Evolutionary conservation across 495 filamentous ascomycete genomes (phyloP), one percentile per base, ranked within the genome.

Genomic region (Neurospora intermedia): DNA sequence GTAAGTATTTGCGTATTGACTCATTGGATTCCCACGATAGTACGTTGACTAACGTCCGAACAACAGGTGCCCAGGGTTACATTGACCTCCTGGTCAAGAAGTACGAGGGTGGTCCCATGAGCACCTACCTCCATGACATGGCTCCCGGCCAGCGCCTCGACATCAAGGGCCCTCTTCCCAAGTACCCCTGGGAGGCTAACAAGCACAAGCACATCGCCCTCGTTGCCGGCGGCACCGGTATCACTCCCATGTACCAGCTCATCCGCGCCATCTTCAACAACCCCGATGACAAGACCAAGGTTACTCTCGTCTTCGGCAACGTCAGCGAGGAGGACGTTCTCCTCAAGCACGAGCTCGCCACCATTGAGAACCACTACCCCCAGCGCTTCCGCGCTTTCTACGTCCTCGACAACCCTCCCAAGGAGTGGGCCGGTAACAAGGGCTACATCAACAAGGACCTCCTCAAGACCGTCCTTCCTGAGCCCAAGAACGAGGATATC

Each of bases 151-250:
- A 98, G 81, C 84, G 86, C 43, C 88, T 99, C 66, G 89, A 93
- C 43, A 88, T 98, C 86, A 99, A 99, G 86, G 96, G 96, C 18
- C 96, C 96, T 1, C 88, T 99, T 20, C 92, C 93, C 73, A 99
- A 99, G 84, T 99, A 98, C 84, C 85, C 89, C 35, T 98, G 94
- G 94, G 79, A 88, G 48, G 76, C 92, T 74, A 99, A 99, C 87
- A 98, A 97, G 90, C 96, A 98, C 84, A 84, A 92, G 43, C 94
- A 98, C 84, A 90, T 99, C 80, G 89, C 88, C n/a, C 85, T 98
- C 80, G 89, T 99, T 76, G 94, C 96, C 11, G 96, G 96, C 78
- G 96, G 96, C 75, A 98, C 96, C 6, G 96, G 96, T 70, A 97
- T 98, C 79, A 95, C 95, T 43, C 96, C 96, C 41, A 87, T 89